These are phyloP conservation scores for Globisporangium abappressorium DNA, from an alignment of 352 stramenopile genomes.

Conservation along the genomic window DNA sequence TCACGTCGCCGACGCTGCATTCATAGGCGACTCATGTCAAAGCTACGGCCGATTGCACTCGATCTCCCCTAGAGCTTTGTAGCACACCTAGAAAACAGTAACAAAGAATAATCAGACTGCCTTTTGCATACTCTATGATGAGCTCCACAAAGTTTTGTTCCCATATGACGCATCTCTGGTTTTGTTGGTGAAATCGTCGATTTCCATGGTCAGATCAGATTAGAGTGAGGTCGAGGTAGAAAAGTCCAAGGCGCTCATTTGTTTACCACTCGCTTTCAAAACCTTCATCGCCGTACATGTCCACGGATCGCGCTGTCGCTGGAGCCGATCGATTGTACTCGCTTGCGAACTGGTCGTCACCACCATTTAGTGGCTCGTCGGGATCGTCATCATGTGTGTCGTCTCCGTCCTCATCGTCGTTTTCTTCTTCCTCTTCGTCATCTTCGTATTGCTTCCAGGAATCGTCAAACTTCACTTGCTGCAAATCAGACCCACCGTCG, in stretches of 20 bases:
- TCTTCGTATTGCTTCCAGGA: constrained; percentile 35
- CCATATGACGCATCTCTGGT: neutral
- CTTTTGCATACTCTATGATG: constrained; percentile 6
- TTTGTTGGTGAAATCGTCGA: neutral
- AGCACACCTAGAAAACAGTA: neutral
- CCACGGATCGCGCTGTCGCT: constrained; percentile 20
- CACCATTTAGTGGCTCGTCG: constrained; percentile 10
- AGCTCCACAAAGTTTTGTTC: neutral
- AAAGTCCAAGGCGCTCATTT: neutral
- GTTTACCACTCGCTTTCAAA: constrained; percentile 51
- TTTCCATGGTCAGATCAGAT: neutral
- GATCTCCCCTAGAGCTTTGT: neutral
- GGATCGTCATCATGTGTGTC: neutral
- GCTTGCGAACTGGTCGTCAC: constrained; percentile 14
- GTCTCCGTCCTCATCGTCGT: constrained; percentile 5
- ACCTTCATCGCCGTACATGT: constrained; percentile 50
- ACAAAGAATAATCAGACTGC: neutral
- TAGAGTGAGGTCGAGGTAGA: neutral
- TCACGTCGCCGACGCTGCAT: constrained; percentile 23
- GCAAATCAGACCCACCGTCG: neutral
- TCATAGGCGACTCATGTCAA: neutral
- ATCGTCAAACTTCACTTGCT: constrained; percentile 6
- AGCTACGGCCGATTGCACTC: too few species aligned
- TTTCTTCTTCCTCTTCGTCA: constrained; percentile 36
- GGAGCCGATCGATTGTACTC: constrained; percentile 7